Conservation (phyloP, 2,329 filamentous ascomycete species). For the Tolypocladium guangdongense region DNA sequence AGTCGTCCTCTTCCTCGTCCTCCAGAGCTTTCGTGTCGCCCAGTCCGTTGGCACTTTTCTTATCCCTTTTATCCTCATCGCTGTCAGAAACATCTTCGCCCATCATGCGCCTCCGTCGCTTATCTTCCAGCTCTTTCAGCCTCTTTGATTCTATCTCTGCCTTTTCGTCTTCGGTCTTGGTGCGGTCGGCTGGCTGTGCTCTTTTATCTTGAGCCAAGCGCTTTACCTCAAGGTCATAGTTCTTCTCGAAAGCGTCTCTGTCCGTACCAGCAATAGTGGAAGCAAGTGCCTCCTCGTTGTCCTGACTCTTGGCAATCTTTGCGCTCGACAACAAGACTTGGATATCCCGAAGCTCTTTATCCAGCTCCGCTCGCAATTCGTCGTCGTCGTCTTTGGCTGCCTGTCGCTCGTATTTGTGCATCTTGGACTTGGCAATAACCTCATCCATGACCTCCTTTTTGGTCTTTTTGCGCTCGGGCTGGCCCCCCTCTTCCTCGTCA, state of each 20-base stretch:
- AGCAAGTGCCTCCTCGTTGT: slow-evolving; percentile 10
- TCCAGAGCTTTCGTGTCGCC: slow-evolving; percentile 28
- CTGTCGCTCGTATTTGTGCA: slow-evolving; percentile 90
- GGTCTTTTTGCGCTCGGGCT: slow-evolving; percentile 79
- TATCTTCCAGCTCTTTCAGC: slow-evolving; percentile 72
- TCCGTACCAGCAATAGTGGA: slow-evolving; percentile 41
- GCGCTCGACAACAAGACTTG: slow-evolving; percentile 53
- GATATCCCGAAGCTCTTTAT: slow-evolving; percentile 71
- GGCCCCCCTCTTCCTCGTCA: slow-evolving; percentile 37
- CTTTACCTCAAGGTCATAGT: slow-evolving; percentile 77
- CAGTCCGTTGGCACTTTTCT: slow-evolving; percentile 22
- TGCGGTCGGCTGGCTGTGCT: slow-evolving; percentile 75
- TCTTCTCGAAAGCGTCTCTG: slow-evolving; percentile 62
- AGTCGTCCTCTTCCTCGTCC: slow-evolving; percentile 43
- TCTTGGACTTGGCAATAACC: slow-evolving; percentile 92
- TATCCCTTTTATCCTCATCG: slow-evolving; percentile 41
- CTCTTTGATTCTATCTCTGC: slow-evolving; percentile 65
- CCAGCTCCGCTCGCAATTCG: slow-evolving; percentile 71
- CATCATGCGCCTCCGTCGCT: slow-evolving; percentile 74
- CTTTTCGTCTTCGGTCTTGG: slow-evolving; percentile 84
- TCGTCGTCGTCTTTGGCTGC: slow-evolving; percentile 88
- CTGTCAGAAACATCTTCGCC: slow-evolving; percentile 64
- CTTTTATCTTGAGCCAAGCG: slow-evolving; percentile 76
- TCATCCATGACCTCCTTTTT: slow-evolving; percentile 98
- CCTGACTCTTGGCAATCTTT: slow-evolving; percentile 25